These are phyloP conservation scores for Phalaenopsis hybrid DNA, from an alignment of 116 monocot genomes.

Conservation along the genomic window DNA sequence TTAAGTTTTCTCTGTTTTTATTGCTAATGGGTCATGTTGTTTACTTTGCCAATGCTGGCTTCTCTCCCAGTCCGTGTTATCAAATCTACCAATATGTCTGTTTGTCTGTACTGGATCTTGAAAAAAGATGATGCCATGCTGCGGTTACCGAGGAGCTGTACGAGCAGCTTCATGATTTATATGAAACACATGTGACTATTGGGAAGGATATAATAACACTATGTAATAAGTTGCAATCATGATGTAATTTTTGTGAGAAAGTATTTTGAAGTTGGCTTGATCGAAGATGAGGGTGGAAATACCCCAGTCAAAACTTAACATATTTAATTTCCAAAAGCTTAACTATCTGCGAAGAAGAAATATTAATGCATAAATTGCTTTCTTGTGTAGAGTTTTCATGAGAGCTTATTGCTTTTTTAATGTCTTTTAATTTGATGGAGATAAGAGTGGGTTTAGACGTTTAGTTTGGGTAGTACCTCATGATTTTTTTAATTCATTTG, in stretches of 20 bases:
- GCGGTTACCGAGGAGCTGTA: no score
- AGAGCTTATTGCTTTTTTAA: background rate
- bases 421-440: background rate
- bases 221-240: background rate
- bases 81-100: background rate
- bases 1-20: no score
- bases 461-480: background rate
- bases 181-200: no score
- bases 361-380: background rate
- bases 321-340: background rate
- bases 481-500: background rate
- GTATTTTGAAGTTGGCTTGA: background rate
- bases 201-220: no score
- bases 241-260: background rate
- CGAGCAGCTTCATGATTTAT: no score
- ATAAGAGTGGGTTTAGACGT: no score
- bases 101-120: background rate
- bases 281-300: background rate
- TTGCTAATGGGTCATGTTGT: no score
- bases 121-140: background rate
- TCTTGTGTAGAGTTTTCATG: background rate
- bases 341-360: background rate
- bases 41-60: background rate
- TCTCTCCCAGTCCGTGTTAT: background rate
- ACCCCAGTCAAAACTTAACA: background rate